Evolutionary conservation across 305 asterid species (phyloP).

Genomic region (Fraxinus xanthoxyloides): DNA sequence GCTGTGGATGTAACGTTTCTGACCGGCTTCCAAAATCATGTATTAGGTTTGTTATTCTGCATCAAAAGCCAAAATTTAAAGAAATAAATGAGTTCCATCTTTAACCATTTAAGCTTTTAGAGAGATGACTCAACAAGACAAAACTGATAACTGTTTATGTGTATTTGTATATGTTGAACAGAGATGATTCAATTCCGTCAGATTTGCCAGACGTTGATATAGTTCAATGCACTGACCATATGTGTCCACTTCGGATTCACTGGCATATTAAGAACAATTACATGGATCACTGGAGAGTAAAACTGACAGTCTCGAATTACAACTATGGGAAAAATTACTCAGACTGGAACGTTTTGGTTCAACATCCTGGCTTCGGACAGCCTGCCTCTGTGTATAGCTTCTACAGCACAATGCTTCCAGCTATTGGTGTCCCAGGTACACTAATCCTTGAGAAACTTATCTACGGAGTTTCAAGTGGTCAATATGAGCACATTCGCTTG

Average conservation of each 20-base stretch:
- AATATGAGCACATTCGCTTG: not conserved
- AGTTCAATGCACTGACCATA: constrained; percentile 60
- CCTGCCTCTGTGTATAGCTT: constrained; percentile 41
- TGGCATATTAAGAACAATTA: constrained; percentile 68
- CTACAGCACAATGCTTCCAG: constrained; percentile 44
- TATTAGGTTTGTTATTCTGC: constrained; percentile 40
- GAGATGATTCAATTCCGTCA: constrained; percentile 35
- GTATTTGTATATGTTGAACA: constrained; percentile 24
- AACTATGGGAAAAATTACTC: constrained; percentile 55
- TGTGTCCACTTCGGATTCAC: constrained; percentile 72
- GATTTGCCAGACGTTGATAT: constrained; percentile 32
- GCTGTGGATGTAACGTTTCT: constrained; percentile 62
- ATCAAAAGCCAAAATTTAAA: not conserved
- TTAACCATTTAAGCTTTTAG: not conserved
- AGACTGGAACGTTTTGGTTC: constrained; percentile 61
- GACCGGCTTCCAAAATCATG: constrained; percentile 40
- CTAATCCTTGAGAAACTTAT: not conserved
- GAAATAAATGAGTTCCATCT: not conserved
- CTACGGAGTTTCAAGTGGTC: not conserved
- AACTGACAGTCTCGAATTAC: constrained; percentile 58
- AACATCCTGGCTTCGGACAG: constrained; percentile 59
- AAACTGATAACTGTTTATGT: not conserved
- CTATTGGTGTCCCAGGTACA: constrained; percentile 45
- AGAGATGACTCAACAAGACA: not conserved
- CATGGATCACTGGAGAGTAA: constrained; percentile 57